Base-by-base conservation (phyloP, 2,329 filamentous ascomycete species). In the Aaosphaeria arxii region DNA sequence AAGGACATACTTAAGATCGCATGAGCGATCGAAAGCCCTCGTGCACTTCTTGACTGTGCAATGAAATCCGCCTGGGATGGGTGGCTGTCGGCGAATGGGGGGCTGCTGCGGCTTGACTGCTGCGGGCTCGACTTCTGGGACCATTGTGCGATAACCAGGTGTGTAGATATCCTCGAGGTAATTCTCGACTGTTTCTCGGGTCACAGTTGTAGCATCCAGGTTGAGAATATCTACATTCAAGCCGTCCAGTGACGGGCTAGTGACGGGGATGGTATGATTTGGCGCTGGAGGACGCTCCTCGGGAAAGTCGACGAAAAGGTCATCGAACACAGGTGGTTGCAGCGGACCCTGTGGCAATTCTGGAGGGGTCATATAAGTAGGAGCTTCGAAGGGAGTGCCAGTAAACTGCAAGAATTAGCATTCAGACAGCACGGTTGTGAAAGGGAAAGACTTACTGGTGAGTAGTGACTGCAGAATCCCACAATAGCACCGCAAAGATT, bases 1-100 rank as follows among this genome's bases (percentile, higher is more conserved):
- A 13, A 9, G 38, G 50, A 63, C 62, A 64, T 59, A 70, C 67
- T 64, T 67, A 6, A 67, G 49, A 40, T 70, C 66, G 43, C 66
- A 69, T 11, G 57, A 51, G 46, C 65, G 65, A 51, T 68, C 49
- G 40, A 64, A 70, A 6, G 48, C 40, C 43, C 56, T 63, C 36
- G 41, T 51, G 44, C 67, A 70, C 13, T 51, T 53, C 17, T 24
- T 24, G 17, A 24, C 17, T 1, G 39, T 24, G 54, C 66, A 70
- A 33, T 46, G 47, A 24, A 58, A 70, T 7, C 64, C 66, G 41
- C 54, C 51, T 39, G 50, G 49, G 17, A 24, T 24, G 17, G 17
- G 17, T 24, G 17, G 17, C 17, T 24, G 17, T 24, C 17, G 17
- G 17, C 17, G 17, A 24, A 24, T 24, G 17, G 17, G 17, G 17